phyloP scores from a whole-genome alignment of 106 monocot genomes.

The Agapanthus africanus region DNA sequence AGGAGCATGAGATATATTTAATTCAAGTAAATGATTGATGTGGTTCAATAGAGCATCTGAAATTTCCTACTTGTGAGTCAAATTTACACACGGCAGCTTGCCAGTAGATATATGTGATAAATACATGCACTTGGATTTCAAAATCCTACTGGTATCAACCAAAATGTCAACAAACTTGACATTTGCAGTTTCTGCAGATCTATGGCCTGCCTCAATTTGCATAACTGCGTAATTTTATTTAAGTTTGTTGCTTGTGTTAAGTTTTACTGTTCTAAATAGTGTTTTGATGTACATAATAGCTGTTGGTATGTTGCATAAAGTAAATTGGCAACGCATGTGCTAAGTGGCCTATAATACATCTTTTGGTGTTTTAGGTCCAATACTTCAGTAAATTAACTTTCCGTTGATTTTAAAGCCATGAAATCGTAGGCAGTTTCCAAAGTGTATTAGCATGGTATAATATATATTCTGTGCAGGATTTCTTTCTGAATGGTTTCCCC shows the following conservation, averaged over 20 bases:
- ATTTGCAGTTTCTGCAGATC: background rate
- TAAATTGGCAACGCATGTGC: background rate
- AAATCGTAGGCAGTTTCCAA: too few relatives aligned
- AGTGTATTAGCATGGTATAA: too few relatives aligned
- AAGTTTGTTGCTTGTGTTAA: too few relatives aligned
- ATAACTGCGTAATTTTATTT: too few relatives aligned
- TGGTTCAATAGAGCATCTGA: constrained; percentile 3
- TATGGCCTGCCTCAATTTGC: background rate
- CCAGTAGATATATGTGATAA: background rate
- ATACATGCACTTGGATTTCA: background rate
- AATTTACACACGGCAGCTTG: background rate
- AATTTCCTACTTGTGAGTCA: constrained; percentile 5
- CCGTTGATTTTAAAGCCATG: too few relatives aligned
- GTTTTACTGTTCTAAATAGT: too few relatives aligned
- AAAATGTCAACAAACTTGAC: too few relatives aligned
- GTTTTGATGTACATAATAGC: too few relatives aligned
- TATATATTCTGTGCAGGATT: background rate
- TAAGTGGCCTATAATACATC: too few relatives aligned
- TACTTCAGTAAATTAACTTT: too few relatives aligned
- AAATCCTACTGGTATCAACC: too few relatives aligned
- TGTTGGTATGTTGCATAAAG: background rate
- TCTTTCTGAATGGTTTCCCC: background rate
- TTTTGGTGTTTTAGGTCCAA: too few relatives aligned
- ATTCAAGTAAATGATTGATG: background rate
- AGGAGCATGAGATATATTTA: constrained; percentile 5